Evolutionary conservation across 371 early-diverging fungal species (phyloP), one percentile per base, ranked within the genome.

Genomic region (Syncephalastrum sp.): DNA sequence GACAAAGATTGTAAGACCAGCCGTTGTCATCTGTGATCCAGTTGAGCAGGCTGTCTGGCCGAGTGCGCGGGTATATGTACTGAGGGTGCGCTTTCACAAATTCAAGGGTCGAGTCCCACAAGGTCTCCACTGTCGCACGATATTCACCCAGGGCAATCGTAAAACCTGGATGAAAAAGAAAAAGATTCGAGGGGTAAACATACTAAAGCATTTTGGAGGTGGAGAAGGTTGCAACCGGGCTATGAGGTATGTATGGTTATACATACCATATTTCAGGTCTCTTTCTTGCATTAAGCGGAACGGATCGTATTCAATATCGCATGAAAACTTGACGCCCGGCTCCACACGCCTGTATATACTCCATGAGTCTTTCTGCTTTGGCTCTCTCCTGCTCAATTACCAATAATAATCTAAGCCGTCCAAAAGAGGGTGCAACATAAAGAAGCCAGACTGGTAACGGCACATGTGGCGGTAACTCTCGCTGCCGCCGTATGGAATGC

Each of bases 401-500:
- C 98, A 98, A 72, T 96, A 98, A 68, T 90, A 99, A 57, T 95
- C 77, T 14, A 88, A 89, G 49, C 85, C 67, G 6, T 60, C 63
- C 51, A 93, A 63, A 13, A 87, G 60, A 42, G 89, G 86, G 63
- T 94, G 92, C 50, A 67, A 56, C 60, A 82, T 91, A 60, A 95
- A 91, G 49, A 82, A 88, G 0, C 97, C 96, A 54, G 79, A 84
- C 43, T 77, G 77, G 13, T 69, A 86, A 59, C 93, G 79, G 68
- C 98, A 98, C 98, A 98, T 97, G 68, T 97, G 92, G 42, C 95
- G 85, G 68, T 98, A 98, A 14, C 91, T 86, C 60, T 89, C 77
- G 43, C 83, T 86, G 3, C 84, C 91, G 4, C 91, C 98, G 67
- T 97, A 97, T 1, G 89, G 79, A 25, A 95, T 84, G 14, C 70